Base-by-base conservation (phyloP, 1,139 yeast species). In the Kodamaea arcana region DNA sequence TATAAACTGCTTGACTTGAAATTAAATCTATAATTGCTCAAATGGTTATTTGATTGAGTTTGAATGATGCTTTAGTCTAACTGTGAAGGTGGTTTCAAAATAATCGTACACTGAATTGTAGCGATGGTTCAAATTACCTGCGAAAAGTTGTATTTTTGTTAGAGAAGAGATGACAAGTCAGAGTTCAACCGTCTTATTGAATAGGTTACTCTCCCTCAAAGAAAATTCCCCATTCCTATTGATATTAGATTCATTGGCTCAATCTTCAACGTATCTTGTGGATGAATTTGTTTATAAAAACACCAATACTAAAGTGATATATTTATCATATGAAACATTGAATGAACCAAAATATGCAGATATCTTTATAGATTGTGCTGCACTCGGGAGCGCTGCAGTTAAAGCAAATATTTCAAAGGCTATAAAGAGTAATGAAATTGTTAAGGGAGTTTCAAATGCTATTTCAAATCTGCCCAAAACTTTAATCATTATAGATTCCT, bases 141-240 rank as follows among this genome's bases (percentile, higher is more conserved):
- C 16, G 16, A 10, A 25, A n/a, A n/a, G n/a, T n/a, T n/a, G 9
- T 3, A 7, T 18, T 18, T 9, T 18, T 18, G 22, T 18, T 18
- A 18, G 9, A n/a, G 11, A 21, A 17, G 15, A 7, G 29, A 65
- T 65, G 71, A 44, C 76, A 8, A 58, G 65, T 3, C 80, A 79
- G 40, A 78, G 72, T 39, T 74, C 87, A 1, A 54, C 72, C 0
- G 80, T 81, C 16, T 60, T 82, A 11, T 59, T 84, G 33, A 75
- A 69, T 32, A 62, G 97, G 40, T 60, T 86, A 7, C 59, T 90
- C 9, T 62, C 80, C 2, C 62, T 85, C 31, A 82, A 80, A 44
- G 97, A 90, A 48, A 62, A 62, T 14, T 73, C 94, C 0, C 94
- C 95, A 0, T 75, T 90, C 40, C 59, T 86, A 11, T 64, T 90